These are phyloP conservation scores for Aegilops sharonensis DNA, from an alignment of 176 grass and related monocot genomes.

Conservation along the genomic window DNA sequence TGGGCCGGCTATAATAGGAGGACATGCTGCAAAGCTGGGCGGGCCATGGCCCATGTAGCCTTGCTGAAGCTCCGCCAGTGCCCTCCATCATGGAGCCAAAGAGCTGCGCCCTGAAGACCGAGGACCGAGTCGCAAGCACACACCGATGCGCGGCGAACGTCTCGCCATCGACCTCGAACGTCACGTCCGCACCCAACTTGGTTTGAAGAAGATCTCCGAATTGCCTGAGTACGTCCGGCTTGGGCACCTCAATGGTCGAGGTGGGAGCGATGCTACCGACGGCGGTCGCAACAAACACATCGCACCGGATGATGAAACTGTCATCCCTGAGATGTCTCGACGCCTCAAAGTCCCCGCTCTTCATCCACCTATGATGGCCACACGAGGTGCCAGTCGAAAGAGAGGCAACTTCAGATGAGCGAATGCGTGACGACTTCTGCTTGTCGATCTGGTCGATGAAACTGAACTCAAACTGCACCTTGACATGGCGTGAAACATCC, in stretches of 20 bases:
- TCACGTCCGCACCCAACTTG: slow-evolving; percentile 14
- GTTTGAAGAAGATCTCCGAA: neutral
- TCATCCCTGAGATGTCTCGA: neutral
- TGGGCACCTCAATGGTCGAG: neutral
- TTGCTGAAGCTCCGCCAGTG: too few relatives aligned
- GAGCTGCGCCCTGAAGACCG: slow-evolving; percentile 8
- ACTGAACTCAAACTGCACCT: neutral
- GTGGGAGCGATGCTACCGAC: neutral
- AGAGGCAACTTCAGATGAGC: neutral
- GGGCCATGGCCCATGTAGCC: too few relatives aligned
- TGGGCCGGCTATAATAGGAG: too few relatives aligned
- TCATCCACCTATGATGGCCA: neutral
- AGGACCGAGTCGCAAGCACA: neutral
- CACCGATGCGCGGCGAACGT: neutral
- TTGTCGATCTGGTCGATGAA: neutral
- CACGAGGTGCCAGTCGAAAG: neutral
- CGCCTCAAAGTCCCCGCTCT: neutral
- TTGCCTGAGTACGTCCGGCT: neutral
- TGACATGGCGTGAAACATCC: neutral
- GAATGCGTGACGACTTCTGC: neutral
- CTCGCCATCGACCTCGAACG: slow-evolving; percentile 7
- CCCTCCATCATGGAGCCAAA: slow-evolving; percentile 25
- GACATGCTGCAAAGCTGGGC: too few relatives aligned
- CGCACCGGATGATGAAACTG: neutral
- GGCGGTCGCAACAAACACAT: neutral